Evolutionary conservation across 805 yeast genomes (phyloP), one percentile per base, ranked within the genome.

Genomic region (Candida chauliodis): DNA sequence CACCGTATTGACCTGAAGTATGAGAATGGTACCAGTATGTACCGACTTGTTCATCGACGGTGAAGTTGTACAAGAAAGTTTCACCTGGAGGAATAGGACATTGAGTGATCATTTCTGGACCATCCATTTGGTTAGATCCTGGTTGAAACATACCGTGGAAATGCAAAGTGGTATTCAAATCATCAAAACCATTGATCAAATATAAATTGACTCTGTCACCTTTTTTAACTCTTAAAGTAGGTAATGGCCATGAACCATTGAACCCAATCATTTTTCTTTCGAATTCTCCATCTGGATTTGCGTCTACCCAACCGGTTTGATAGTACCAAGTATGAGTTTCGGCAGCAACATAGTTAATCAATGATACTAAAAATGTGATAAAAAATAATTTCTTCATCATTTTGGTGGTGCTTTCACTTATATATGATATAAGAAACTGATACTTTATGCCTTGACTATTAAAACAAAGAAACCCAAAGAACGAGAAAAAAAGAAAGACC

Each of bases 21-120:
- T 93, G 99, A 21, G 98, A 87, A 63, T 93, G 99, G 72, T 91
- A 93, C 99, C 99, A 93, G 73, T 72, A 93, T 14, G 95, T 76
- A 53, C 99, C 99, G 41, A 72, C 78, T 64, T 93, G 96, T 45
- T 76, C 71, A 20, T 16, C 34, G 44, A 89, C 87, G 19, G 96
- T 84, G 63, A 93, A 93, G 70, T 91, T 89, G 72, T 93, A 93
- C 46, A 81, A 61, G 63, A 78, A 70, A 14, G 84, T 74, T 44
- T 76, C 75, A 38, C 84, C 84, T 5, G 95, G 84, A n/a, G 85
- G 80, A 48, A 88, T 81, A 20, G 96, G 95, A 73, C 98, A 93
- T 64, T 91, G 97, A 24, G 86, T 78, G 32, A 91, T 71, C 76
- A 77, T 69, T 52, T 84, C 84, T 11, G 96, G 95, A 42, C 99